Base-by-base conservation (phyloP, 176 grass and related monocot genomes). In the Lolium perenne region DNA sequence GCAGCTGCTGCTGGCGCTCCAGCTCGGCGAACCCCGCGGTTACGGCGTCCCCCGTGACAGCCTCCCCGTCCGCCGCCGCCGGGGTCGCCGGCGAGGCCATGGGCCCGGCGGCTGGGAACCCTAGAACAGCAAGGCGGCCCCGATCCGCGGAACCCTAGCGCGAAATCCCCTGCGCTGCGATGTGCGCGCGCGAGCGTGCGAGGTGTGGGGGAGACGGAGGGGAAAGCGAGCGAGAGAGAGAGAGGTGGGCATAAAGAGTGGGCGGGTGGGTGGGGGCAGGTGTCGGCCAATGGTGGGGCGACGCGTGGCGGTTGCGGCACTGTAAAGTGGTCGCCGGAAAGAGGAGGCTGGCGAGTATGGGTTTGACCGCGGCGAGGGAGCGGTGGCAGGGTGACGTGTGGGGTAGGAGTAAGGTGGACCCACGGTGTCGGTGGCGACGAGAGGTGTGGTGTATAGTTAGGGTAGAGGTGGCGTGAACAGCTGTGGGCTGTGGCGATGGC, bases 1-100 rank as follows among this genome's bases (percentile, higher is more conserved):
- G 93, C 71, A 97, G 82, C 88, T 89, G 92, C 80, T 93, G 95
- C 89, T 97, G 95, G 29, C 88, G 89, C 88, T 97, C 95, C 21
- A 97, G 92, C 85, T 88, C 90, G n/a, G 87, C 95, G 82, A 94
- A 94, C 77, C 95, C 93, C 35, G 89, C 86, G 78, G 83, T 90
- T 71, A 94, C 90, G 71, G 51, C 41, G 18, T 76, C 86, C 23
- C 67, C 81, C 51, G 86, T 86, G 51, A 83, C 70, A 61, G 15
- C 54, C 15, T 56, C 53, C 53, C 59, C 57, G 1, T 22, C 21
- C 10, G 1, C 15, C 69, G 50, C 81, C 38, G 60, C 48, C 79
- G 92, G 80, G 72, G 71, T 64, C 38, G 53, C 56, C 82, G 92
- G 80, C 80, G 77, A 79, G 68, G 78, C 74, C 48, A 80, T 83